Base-by-base conservation (phyloP, 257 asterid genomes). In the Capsicum chinense region DNA sequence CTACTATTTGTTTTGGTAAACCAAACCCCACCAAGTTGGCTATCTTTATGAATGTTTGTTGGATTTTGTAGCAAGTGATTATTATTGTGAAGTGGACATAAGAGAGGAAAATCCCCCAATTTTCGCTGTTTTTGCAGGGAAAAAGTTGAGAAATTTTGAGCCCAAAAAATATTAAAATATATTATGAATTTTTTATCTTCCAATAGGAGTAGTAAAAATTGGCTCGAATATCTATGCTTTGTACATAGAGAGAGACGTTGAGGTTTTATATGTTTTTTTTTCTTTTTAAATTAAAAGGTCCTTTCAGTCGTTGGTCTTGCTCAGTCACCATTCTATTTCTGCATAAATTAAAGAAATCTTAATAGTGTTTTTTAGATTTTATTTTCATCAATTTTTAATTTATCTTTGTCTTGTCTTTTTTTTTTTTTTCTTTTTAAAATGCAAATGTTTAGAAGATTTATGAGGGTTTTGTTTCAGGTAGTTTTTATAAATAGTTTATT, bases 211-310 rank as follows among this genome's bases (percentile, higher is more conserved):
- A 78, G 69, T 26, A 39, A 3, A 82, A 54, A 66, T 52, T 54
- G 73, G 90, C 86, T 79, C 88, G 67, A 6, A 42, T 59, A 74
- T 57, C 90, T 4, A 85, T 59, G 83, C 70, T 66, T 79, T 56
- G 73, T 82, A 59, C 76, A 26, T 12, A 35, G 82, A 84, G 89
- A 88, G 62, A 88, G 87, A 88, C 89, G 87, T 86, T 88, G 87
- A 82, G 52, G 54, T 59, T 6, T 6, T 60, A 66, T 7, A 50
- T 39, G 44, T 39, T 5, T 21, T 39, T 26, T 26, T 26, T 26
- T 26, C 26, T 26, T 26, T 26, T 26, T 26, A 26, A 26, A 26
- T 44, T 14, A 19, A 11, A 12, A 33, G 44, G 9, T 50, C 33
- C 14, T 58, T 69, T 47, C 90, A 80, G 83, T 76, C 79, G 80